Conservation (phyloP, 2,329 filamentous ascomycete genomes). For the Neocatenulostroma microsporum region DNA sequence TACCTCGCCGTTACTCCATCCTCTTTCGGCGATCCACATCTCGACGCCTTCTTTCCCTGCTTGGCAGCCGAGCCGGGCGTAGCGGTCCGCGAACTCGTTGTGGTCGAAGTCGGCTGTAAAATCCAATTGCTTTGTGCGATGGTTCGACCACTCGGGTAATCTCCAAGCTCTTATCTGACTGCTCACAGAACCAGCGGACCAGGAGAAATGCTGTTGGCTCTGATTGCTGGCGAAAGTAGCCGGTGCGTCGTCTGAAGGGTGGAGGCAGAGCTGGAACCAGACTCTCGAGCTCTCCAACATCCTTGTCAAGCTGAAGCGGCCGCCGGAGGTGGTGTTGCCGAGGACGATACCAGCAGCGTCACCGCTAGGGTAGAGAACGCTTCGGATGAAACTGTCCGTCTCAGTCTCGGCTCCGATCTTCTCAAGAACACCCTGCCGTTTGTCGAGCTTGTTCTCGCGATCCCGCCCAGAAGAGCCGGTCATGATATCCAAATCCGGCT, state of each 20-base stretch:
- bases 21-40: conserved; percentile 86
- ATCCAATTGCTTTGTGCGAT: conserved; percentile 81
- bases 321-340: conserved; percentile 65
- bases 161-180: conserved; percentile 90
- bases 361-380: conserved; percentile 69
- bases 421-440: conserved; percentile 73
- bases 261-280: conserved; percentile 89
- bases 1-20: conserved; percentile 97
- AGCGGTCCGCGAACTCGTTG: conserved; percentile 82
- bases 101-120: conserved; percentile 96
- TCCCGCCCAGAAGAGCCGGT: conserved; percentile 61
- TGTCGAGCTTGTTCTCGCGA: conserved; percentile 70
- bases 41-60: conserved; percentile 90
- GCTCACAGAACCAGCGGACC: conserved; percentile 89
- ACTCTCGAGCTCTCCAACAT: conserved; percentile 76
- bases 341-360: conserved; percentile 74
- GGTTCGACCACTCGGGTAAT: conserved; percentile 92
- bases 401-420: conserved; percentile 78
- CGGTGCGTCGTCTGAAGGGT: conserved; percentile 82
- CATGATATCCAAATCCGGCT: conserved; percentile 69
- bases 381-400: conserved; percentile 71
- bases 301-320: conserved; percentile 68
- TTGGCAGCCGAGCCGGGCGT: conserved; percentile 72
- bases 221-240: conserved; percentile 61
- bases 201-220: conserved; percentile 66